Evolutionary conservation across 371 early-diverging fungal genomes (phyloP).

Genomic region (Capniomyces stellatus): DNA sequence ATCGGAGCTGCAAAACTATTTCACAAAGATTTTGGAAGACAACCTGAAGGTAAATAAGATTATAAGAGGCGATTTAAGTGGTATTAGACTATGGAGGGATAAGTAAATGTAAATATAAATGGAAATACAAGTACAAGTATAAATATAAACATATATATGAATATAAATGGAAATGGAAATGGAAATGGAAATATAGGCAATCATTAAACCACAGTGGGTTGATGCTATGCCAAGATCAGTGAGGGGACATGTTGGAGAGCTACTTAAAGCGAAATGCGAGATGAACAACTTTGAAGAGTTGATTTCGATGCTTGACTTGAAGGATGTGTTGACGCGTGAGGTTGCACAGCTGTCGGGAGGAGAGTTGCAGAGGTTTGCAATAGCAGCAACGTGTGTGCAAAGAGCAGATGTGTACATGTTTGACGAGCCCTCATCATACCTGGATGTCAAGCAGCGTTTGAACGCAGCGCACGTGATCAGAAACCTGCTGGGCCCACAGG

Average conservation of each 20-base stretch:
- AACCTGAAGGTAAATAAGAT: too few species aligned
- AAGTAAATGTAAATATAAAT: too few species aligned
- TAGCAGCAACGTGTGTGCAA: constrained; percentile 78
- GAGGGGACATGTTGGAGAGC: constrained; percentile 58
- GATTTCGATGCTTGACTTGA: constrained; percentile 62
- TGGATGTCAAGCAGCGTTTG: constrained; percentile 99
- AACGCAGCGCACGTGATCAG: constrained; percentile 94
- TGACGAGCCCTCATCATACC: constrained; percentile 98
- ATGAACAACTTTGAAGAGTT: constrained; percentile 52
- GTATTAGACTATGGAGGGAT: too few species aligned
- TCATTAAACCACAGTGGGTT: constrained; percentile 71
- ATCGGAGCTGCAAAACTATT: constrained; percentile 97
- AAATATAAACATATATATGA: too few species aligned
- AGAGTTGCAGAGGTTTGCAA: constrained; percentile 98
- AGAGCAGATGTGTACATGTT: constrained; percentile 97
- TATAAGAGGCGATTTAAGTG: too few species aligned
- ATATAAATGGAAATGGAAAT: too few species aligned
- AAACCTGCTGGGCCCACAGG: constrained; percentile 46
- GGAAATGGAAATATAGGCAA: too few species aligned
- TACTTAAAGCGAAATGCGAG: constrained; percentile 60
- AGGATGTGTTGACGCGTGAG: constrained; percentile 75
- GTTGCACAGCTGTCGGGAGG: constrained; percentile 95
- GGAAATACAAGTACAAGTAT: too few species aligned
- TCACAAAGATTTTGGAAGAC: constrained; percentile 95
- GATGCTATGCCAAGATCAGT: constrained; percentile 87